Evolutionary conservation across 805 yeast genomes (phyloP).

Genomic region (Starmera amethionina): DNA sequence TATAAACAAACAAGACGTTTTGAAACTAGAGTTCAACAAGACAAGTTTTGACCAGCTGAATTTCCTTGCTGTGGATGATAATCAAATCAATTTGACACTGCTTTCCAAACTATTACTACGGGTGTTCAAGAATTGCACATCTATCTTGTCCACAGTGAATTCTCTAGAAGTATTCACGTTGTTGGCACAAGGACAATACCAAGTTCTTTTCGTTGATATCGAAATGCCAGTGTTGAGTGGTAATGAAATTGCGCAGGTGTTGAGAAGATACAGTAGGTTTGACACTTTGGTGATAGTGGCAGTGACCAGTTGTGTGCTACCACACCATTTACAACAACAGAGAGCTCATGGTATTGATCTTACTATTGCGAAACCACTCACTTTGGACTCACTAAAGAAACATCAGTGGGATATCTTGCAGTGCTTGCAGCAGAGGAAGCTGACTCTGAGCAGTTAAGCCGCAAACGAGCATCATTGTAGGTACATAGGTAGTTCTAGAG

Average conservation of each 20-base stretch:
- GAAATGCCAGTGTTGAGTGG: constrained; percentile 36
- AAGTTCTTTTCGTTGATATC: constrained; percentile 31
- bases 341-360: constrained; percentile 27
- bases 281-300: constrained; percentile 26
- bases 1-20: no score
- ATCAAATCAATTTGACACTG: not conserved
- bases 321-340: constrained; percentile 22
- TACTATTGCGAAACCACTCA: constrained; percentile 31
- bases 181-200: constrained; percentile 11
- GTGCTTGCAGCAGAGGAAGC: not conserved
- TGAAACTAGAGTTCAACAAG: no score
- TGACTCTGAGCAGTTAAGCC: no score
- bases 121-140: not conserved
- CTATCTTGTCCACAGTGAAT: not conserved
- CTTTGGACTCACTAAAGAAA: not conserved
- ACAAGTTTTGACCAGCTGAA: no score
- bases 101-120: not conserved
- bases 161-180: not conserved
- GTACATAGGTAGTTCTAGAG: no score
- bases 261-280: constrained; percentile 5
- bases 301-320: constrained; percentile 26
- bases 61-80: constrained; percentile 1
- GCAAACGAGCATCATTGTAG: no score
- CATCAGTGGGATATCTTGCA: not conserved
- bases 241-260: constrained; percentile 23